Evolutionary conservation across 805 yeast genomes (phyloP).

Genomic region (Lipomyces lipofer): DNA sequence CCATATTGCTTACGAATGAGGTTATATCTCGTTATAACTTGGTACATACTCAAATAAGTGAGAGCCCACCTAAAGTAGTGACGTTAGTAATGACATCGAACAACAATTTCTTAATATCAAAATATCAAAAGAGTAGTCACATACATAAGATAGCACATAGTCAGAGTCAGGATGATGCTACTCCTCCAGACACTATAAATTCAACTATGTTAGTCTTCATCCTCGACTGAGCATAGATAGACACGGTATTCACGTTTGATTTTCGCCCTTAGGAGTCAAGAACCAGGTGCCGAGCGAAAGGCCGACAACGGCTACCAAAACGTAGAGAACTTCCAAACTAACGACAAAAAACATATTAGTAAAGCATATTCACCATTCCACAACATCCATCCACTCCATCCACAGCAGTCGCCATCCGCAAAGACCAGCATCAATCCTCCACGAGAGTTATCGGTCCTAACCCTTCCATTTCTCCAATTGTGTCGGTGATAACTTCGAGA

Average conservation of each 20-base stretch:
- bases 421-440: too few species aligned
- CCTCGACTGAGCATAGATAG: not conserved
- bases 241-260: constrained; percentile 30
- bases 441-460: too few species aligned
- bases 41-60: constrained; percentile 59
- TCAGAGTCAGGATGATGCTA: constrained; percentile 59
- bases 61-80: constrained; percentile 60
- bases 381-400: not conserved
- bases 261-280: constrained; percentile 34
- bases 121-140: constrained; percentile 14
- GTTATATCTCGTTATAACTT: not conserved
- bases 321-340: constrained; percentile 31
- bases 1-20: not conserved
- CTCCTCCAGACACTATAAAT: constrained; percentile 52
- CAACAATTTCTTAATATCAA: not conserved
- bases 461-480: too few species aligned
- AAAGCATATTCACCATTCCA: not conserved
- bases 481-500: too few species aligned
- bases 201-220: not conserved
- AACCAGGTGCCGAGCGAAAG: constrained; percentile 33
- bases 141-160: constrained; percentile 69
- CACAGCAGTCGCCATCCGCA: too few species aligned
- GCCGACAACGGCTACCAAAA: constrained; percentile 28
- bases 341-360: not conserved
- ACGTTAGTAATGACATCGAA: not conserved